Conservation (phyloP, 768 basidiomycete genomes). For the Naganishia randhawae region DNA sequence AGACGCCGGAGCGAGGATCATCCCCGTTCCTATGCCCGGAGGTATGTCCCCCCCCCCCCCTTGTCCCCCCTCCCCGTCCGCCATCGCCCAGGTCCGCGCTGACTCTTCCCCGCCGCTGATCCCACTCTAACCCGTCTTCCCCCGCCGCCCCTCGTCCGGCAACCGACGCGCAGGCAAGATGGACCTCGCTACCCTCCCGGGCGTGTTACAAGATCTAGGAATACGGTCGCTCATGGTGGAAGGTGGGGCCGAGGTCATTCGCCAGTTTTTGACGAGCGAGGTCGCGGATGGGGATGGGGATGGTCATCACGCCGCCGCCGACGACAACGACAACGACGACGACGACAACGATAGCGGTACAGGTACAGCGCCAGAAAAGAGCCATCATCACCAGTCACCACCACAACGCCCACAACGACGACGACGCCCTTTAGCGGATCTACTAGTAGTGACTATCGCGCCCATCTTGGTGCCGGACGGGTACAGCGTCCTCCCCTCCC, state of each 20-base stretch:
- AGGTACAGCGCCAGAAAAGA: slow-evolving; percentile 23
- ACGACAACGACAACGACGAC: slow-evolving; percentile 14
- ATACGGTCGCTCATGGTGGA: slow-evolving; percentile 87
- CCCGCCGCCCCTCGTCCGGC: background rate
- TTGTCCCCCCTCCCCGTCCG: no score
- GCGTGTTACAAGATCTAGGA: slow-evolving; percentile 57
- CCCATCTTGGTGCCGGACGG: slow-evolving; percentile 72
- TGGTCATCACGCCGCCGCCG: no score
- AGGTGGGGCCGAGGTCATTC: slow-evolving; percentile 80
- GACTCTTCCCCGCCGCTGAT: background rate
- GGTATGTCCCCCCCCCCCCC: slow-evolving; percentile 52
- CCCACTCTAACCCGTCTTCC: background rate
- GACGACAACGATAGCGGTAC: background rate
- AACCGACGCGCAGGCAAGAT: slow-evolving; percentile 35
- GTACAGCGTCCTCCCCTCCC: slow-evolving; percentile 19
- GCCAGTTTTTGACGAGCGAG: slow-evolving; percentile 61
- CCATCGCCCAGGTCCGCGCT: no score
- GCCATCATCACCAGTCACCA: no score
- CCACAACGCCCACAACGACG: slow-evolving; percentile 4
- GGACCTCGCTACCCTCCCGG: slow-evolving; percentile 54
- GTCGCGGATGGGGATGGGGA: no score
- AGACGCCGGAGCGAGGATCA: slow-evolving; percentile 64
- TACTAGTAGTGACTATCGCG: slow-evolving; percentile 77
- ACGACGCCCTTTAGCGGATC: slow-evolving; percentile 58
- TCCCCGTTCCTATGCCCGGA: slow-evolving; percentile 55